A percentile compares a stretch with the other conserved stretches of the same genome.
These are phyloP conservation scores for Mucor irregularis DNA, from an alignment of 371 early-diverging fungal genomes.

Conservation along the genomic window DNA sequence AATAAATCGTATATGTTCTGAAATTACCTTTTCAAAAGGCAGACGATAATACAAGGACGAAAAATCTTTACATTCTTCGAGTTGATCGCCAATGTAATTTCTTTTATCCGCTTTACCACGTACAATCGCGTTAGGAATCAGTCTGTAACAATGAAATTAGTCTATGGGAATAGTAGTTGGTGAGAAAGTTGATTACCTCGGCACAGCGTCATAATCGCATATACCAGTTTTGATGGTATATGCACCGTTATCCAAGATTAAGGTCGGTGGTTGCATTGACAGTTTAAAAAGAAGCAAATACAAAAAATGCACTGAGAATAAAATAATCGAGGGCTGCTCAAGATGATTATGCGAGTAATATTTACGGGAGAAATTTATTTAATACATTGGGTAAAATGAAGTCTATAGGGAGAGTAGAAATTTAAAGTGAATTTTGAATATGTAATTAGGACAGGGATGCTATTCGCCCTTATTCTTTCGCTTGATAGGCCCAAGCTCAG, in stretches of 20 bases:
- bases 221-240: slow-evolving; percentile 70
- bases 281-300: background rate
- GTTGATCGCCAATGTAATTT: slow-evolving; percentile 70
- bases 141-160: slow-evolving; percentile 8
- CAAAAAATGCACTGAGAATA: too few relatives aligned
- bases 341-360: too few relatives aligned
- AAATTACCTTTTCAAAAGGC: slow-evolving; percentile 74
- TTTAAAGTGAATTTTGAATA: too few relatives aligned
- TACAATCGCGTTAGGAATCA: slow-evolving; percentile 67
- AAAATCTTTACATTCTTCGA: slow-evolving; percentile 66
- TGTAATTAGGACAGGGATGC: too few relatives aligned
- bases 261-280: slow-evolving; percentile 11
- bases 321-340: too few relatives aligned
- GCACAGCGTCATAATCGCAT: slow-evolving; percentile 28
- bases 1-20: too few relatives aligned
- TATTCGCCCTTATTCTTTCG: background rate
- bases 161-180: background rate
- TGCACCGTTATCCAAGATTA: slow-evolving; percentile 83
- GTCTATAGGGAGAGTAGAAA: too few relatives aligned
- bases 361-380: too few relatives aligned
- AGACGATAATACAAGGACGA: slow-evolving; percentile 76
- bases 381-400: too few relatives aligned
- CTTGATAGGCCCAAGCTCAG: background rate
- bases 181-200: slow-evolving; percentile 24
- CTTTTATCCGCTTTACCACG: slow-evolving; percentile 63